phyloP scores from a whole-genome alignment of 2,329 filamentous ascomycete species.

The Alternaria panax region DNA sequence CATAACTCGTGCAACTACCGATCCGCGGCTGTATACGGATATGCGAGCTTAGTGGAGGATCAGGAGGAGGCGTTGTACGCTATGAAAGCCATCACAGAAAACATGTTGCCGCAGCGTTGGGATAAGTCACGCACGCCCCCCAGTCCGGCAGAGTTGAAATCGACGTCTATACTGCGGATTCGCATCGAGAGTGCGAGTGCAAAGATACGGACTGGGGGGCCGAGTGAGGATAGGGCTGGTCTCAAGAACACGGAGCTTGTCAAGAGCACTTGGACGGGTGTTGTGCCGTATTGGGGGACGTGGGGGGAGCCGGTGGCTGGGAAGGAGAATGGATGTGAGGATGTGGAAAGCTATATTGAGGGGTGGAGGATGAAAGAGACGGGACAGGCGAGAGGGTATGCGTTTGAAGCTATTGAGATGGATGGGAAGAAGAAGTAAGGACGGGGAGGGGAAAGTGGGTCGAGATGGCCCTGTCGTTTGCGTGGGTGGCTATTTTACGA shows the following conservation, averaged over 20 bases:
- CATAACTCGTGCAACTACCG: slow-evolving; percentile 50
- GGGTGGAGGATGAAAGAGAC: slow-evolving; percentile 45
- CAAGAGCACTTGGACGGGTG: slow-evolving; percentile 44
- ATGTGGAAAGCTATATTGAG: slow-evolving; percentile 69
- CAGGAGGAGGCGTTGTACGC: slow-evolving; percentile 38
- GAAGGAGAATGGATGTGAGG: slow-evolving; percentile 53
- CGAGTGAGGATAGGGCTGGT: slow-evolving; percentile 45
- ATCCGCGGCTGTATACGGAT: slow-evolving; percentile 39
- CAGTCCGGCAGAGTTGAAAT: slow-evolving; percentile 36
- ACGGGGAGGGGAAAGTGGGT: not conserved
- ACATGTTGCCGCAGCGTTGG: slow-evolving; percentile 44
- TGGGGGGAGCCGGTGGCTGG: slow-evolving; percentile 44
- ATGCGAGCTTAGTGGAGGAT: slow-evolving; percentile 36
- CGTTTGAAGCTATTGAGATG: slow-evolving; percentile 37
- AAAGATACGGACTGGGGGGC: slow-evolving; percentile 44
- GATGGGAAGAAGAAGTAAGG: not conserved
- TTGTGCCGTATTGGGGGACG: slow-evolving; percentile 44
- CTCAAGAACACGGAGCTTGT: slow-evolving; percentile 35
- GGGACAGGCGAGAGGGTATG: slow-evolving; percentile 24
- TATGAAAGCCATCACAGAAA: slow-evolving; percentile 44
- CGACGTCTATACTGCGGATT: slow-evolving; percentile 41
- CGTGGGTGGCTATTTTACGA: too few relatives aligned
- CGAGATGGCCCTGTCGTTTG: too few relatives aligned
- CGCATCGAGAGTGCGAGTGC: slow-evolving; percentile 40
- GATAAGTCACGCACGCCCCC: slow-evolving; percentile 40